Base-by-base conservation (phyloP, 495 filamentous ascomycete species). In the Talaromyces nanjingensis region DNA sequence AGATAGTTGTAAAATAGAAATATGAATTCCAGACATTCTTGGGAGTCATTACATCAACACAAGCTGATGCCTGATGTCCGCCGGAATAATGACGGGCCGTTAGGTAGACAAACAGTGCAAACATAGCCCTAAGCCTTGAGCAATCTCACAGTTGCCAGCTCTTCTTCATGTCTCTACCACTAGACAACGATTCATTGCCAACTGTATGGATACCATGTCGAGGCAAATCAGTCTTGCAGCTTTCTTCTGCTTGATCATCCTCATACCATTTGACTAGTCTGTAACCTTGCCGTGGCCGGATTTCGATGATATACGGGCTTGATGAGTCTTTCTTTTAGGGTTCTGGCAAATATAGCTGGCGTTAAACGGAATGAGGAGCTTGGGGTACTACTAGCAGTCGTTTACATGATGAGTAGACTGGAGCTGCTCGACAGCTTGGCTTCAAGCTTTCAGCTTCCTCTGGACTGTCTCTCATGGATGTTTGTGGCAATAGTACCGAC, bases 61-160 rank as follows among this genome's bases (percentile, higher is more conserved):
- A 12, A 3, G n/a, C n/a, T 37, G 37, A 45, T 39, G 31, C 37
- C 34, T 22, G 45, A 54, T 31, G 45, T 37, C 42, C 18, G 25
- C 20, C 45, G 60, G 60, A 54, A 53, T 8, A 29, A 62, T 22
- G 47, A 62, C 60, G 60, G 60, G 12, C 60, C 60, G 42, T 24
- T 24, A 24, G 22, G 25, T 20, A 12, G 25, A 45, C 60, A 62
- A 54, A 54, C 60, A 53, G 4, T 54, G 47, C 59, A 60, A 60
- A 60, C 59, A 55, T 29, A 55, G 25, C 52, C 52, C 52, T 42
- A 47, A 60, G 18, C 33, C 34, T 45, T 8, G 3, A 9, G 55
- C 27, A 27, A 29, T 7, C 56, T 59, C 8, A 2, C 9, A 42
- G 2, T 14, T 42, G 3, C 2, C 14, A 42, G 14, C 14, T 42